Conservation (phyloP, 1,284 basidiomycete genomes). For the Ceratobasidium sp. region DNA sequence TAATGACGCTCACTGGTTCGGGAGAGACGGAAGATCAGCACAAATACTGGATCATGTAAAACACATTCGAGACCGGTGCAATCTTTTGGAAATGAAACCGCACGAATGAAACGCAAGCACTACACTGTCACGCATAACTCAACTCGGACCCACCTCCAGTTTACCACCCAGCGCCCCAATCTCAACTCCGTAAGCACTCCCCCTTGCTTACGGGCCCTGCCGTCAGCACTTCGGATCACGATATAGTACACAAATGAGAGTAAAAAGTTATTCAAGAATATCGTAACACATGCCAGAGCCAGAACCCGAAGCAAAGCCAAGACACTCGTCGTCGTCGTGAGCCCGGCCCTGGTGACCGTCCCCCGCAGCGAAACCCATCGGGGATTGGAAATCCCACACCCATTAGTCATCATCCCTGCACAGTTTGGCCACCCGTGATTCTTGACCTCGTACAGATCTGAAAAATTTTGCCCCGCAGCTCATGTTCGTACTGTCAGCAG, state of each 20-base stretch:
- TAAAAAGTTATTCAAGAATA: conserved; percentile 5
- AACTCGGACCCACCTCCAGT: conserved; percentile 12
- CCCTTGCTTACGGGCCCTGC: neutral
- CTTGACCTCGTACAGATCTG: neutral
- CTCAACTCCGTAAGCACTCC: conserved; percentile 16
- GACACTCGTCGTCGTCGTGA: neutral
- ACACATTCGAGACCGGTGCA: conserved; percentile 13
- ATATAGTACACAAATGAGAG: no score
- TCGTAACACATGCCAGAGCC: no score
- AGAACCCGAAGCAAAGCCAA: no score
- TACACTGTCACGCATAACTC: neutral
- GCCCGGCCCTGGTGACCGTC: neutral
- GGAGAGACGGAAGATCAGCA: conserved; percentile 26
- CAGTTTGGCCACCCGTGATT: conserved; percentile 21
- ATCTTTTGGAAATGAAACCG: conserved; percentile 10
- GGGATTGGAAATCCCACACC: neutral
- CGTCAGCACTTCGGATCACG: neutral
- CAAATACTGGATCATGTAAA: conserved; percentile 36
- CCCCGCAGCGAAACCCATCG: neutral
- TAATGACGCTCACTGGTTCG: conserved; percentile 19
- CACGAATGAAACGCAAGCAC: conserved; percentile 12
- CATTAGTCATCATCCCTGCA: conserved; percentile 11
- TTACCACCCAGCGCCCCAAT: neutral
- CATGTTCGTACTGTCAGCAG: neutral
- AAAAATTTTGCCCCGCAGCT: conserved; percentile 16